phyloP scores from a whole-genome alignment of 106 monocot genomes.

The Vanilla planifolia region DNA sequence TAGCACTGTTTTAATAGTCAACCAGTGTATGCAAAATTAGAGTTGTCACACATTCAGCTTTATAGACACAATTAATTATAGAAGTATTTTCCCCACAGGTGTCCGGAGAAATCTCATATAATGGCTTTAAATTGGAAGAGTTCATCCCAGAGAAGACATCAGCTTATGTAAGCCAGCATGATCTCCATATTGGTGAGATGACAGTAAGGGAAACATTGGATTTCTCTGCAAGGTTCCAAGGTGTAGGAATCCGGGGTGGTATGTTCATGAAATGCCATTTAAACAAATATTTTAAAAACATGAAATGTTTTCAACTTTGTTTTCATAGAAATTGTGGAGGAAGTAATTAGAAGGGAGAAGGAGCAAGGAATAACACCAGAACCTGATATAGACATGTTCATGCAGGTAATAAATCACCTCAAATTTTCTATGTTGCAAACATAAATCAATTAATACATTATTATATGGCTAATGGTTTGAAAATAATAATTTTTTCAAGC shows the following conservation, averaged over 20 bases:
- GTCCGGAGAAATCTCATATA: conserved; percentile 19
- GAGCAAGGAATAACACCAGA: conserved; percentile 2
- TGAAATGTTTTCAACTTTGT: not conserved
- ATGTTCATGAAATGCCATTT: not conserved
- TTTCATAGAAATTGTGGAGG: conserved; percentile 2
- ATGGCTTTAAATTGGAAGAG: conserved; percentile 16
- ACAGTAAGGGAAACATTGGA: conserved; percentile 13
- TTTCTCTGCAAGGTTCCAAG: conserved; percentile 11
- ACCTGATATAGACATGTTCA: conserved; percentile 6
- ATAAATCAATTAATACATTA: not conserved
- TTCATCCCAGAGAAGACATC: conserved; percentile 10
- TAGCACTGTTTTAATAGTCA: no score
- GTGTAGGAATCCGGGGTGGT: conserved; percentile 3
- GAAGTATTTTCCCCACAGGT: conserved; percentile 38
- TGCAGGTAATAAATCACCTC: conserved; percentile 5
- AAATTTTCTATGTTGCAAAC: not conserved
- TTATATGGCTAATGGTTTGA: not conserved
- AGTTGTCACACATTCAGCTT: not conserved
- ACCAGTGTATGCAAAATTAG: not conserved
- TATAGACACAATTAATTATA: not conserved
- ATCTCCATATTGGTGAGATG: conserved; percentile 10
- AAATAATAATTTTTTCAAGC: not conserved
- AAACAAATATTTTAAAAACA: not conserved
- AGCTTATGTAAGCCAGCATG: conserved; percentile 22
- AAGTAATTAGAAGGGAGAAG: conserved; percentile 8